Evolutionary conservation across 345 rosid genomes (phyloP), one percentile per base, ranked within the genome.

Genomic region (Gossypioides kirkii): DNA sequence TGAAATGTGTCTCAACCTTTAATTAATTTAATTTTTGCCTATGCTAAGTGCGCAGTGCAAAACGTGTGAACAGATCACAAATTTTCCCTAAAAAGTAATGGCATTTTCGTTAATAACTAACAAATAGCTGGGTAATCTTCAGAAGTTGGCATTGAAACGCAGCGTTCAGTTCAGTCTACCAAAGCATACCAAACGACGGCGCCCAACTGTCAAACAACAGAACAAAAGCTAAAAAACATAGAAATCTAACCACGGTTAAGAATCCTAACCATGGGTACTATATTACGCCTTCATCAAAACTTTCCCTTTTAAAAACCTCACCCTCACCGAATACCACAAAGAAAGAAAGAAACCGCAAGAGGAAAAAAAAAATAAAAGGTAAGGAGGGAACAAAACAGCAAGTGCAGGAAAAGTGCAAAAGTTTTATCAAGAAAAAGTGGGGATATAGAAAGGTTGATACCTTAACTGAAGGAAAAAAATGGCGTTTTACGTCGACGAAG

Each of bases 401-500:
- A 23, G 26, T 2, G n/a, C 65, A 64, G 47, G 10, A 64, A 20
- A 43, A 45, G 32, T 6, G 47, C 3, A 10, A 61, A n/a, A 62
- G 8, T 10, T n/a, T 38, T 62, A 47, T 62, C 47, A 38, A 26
- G 49, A 63, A 49, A 74, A 74, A 69, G 61, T 12, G 43, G 43
- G 69, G 74, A 63, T 23, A 52, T 20, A 60, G 7, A 38, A 58
- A 69, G 74, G 18, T 41, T 10, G 4, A 0, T 0, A 23, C 11
- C 36, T 38, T 23, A 5, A 11, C 55, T 14, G 46, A 55, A 25
- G n/a, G 52, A 13, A 58, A 32, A 47, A 63, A 22, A 58, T 49
- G 49, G 84, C 81, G 55, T 42, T 69, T 28, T 83, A 82, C 74
- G 78, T 84, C 75, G 94, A 88, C 74, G 98, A 94, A 71, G 95